Conservation (phyloP, 139 green algal species). For the Volvox africanus region DNA sequence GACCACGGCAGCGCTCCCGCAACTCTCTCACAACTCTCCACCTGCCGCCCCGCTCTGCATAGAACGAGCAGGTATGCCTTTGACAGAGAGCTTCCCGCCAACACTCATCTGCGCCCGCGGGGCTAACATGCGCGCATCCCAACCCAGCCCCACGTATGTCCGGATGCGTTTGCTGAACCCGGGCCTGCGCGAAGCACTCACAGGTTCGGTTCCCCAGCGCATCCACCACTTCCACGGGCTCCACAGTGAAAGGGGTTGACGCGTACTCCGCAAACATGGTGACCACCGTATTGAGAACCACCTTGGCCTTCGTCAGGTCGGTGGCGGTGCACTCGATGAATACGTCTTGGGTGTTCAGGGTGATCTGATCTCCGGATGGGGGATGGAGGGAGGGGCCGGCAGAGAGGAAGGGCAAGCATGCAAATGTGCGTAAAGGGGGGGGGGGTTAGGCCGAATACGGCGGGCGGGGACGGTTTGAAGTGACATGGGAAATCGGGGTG, state of each 20-base stretch:
- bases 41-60: no score
- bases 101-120: no score
- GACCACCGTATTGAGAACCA: conserved; percentile 75
- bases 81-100: no score
- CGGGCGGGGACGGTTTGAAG: no score
- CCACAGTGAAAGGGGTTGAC: conserved; percentile 87
- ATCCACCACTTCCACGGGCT: conserved; percentile 96
- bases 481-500: no score
- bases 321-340: conserved; percentile 99
- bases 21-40: no score
- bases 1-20: no score
- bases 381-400: neutral
- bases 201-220: conserved; percentile 70
- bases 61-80: no score
- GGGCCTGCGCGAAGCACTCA: neutral
- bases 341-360: conserved; percentile 90
- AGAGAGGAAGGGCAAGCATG: neutral
- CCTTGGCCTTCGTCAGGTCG: conserved; percentile 96
- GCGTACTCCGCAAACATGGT: conserved; percentile 98
- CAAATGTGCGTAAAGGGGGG: no score
- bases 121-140: no score
- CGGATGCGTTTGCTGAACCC: no score
- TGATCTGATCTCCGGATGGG: conserved; percentile 86
- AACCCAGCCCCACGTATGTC: no score
- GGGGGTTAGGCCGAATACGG: neutral